phyloP scores from a whole-genome alignment of 108 stramenopile genomes.

The Cylindrotheca fusiformis region DNA sequence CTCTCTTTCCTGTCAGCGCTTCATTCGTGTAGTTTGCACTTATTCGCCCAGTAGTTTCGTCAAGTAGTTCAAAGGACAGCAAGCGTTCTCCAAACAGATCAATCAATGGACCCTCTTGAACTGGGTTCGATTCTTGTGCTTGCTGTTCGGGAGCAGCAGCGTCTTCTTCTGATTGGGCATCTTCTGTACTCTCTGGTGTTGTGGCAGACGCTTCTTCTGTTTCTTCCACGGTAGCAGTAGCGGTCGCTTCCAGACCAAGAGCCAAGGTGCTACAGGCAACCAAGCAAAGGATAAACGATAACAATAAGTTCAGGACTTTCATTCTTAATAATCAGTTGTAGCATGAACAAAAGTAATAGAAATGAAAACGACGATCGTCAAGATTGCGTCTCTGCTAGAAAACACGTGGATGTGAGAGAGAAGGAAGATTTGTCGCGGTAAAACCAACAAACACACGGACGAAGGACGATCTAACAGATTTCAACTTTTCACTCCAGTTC shows the following conservation, averaged over 20 bases:
- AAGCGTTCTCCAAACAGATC: slow-evolving; percentile 75
- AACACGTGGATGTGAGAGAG: too few species aligned
- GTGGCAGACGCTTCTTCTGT: not conserved
- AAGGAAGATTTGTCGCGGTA: too few species aligned
- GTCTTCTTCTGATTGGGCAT: slow-evolving; percentile 9
- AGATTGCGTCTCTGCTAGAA: too few species aligned
- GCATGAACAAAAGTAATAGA: too few species aligned
- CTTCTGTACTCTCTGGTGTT: not conserved
- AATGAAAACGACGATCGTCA: too few species aligned
- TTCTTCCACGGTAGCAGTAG: not conserved
- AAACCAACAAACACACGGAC: too few species aligned
- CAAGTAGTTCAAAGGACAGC: slow-evolving; percentile 71
- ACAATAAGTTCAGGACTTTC: slow-evolving; percentile 3
- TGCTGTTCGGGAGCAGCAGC: slow-evolving; percentile 9
- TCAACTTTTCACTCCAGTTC: too few species aligned
- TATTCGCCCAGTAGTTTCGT: slow-evolving; percentile 67
- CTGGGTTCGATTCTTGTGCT: slow-evolving; percentile 30
- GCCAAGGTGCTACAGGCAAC: too few species aligned
- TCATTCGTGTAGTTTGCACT: slow-evolving; percentile 73
- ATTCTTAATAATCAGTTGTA: too few species aligned
- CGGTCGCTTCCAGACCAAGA: not conserved
- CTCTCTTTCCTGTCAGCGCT: slow-evolving; percentile 70
- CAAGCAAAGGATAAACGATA: not conserved
- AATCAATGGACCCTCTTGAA: slow-evolving; percentile 81
- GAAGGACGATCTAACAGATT: too few species aligned